Percentiles rank a stretch among this genome's conserved stretches.
Conservation (phyloP, 2,329 filamentous ascomycete genomes). For the Trichothecium sympodiale region DNA sequence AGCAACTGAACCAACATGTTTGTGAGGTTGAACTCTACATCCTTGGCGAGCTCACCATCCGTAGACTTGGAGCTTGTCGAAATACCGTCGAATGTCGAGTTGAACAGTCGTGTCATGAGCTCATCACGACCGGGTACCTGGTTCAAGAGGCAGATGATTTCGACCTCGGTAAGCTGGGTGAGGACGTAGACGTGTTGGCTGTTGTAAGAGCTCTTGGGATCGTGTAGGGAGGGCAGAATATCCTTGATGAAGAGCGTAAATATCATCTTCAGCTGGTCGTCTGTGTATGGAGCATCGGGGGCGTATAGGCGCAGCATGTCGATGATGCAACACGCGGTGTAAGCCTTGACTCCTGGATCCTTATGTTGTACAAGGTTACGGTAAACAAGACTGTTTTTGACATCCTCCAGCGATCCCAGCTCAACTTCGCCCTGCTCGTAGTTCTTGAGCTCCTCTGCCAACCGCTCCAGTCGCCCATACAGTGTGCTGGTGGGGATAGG, state of each 20-base stretch:
- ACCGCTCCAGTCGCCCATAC: constrained; percentile 65
- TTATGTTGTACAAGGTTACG: constrained; percentile 81
- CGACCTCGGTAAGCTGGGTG: constrained; percentile 78
- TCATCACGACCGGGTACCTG: constrained; percentile 76
- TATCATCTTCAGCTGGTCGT: constrained; percentile 88
- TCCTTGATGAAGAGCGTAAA: constrained; percentile 80
- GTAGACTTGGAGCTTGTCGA: constrained; percentile 65
- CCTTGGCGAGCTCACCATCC: constrained; percentile 76
- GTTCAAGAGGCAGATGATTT: constrained; percentile 84
- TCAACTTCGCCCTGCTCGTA: constrained; percentile 83
- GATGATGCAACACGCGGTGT: constrained; percentile 77
- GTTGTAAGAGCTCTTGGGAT: constrained; percentile 83
- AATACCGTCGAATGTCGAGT: constrained; percentile 82
- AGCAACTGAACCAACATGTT: constrained; percentile 75
- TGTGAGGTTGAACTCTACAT: constrained; percentile 87
- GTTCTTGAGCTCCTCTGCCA: constrained; percentile 72
- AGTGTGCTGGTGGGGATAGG: constrained; percentile 77
- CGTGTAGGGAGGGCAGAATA: constrained; percentile 73
- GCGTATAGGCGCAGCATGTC: constrained; percentile 90
- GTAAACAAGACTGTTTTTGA: constrained; percentile 75
- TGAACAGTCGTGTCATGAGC: constrained; percentile 73
- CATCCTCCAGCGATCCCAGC: constrained; percentile 68
- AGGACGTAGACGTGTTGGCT: constrained; percentile 87
- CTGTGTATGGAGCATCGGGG: constrained; percentile 88
- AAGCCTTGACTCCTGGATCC: constrained; percentile 86